Base-by-base conservation (phyloP, 768 basidiomycete genomes). In the Lanmaoa pseudosensibilis region DNA sequence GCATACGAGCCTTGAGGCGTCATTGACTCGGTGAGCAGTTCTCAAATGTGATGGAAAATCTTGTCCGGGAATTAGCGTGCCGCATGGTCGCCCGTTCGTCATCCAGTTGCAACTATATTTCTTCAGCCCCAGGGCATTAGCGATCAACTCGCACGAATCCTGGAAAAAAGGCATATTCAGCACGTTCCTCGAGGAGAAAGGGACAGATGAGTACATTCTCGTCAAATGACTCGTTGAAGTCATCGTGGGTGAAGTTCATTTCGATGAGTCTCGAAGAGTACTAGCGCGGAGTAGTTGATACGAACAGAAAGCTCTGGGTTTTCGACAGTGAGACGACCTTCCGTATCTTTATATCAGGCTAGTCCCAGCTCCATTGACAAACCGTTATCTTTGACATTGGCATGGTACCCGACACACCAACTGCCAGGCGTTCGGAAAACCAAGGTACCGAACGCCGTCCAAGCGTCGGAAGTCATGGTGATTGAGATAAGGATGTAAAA, bases 31-130 rank as follows among this genome's bases (percentile, higher is more conserved):
- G 13, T 69, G 68, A 9, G 47, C 19, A 0, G 25, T 33, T 12
- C 54, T 68, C 34, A 69, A 23, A 21, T 69, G 68, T 0, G 4
- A 4, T 15, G 62, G 27, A 32, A 69, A 6, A 3, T 69, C 67
- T 12, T 43, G 30, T 15, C 68, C 68, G 1, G 2, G 30, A n/a
- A 70, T 39, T 1, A 0, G 5, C 13, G 33, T 11, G 27, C 55
- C 50, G 25, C 68, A 69, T 1, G 25, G 21, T 3, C 9, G 5
- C 1, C 66, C 66, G 11, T 66, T 32, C 21, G 12, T 21, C 0
- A 0, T 16, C 68, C 67, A 69, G 2, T 12, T 38, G 8, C 67
- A 69, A 8, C 0, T 9, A n/a, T 58, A 57, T 5, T 18, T 9
- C 16, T 36, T 61, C 7, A 55, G 4, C 0, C 11, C 56, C 0